phyloP scores from a whole-genome alignment of 1,139 yeast species.

The Saccharomycopsis crataegensis region DNA sequence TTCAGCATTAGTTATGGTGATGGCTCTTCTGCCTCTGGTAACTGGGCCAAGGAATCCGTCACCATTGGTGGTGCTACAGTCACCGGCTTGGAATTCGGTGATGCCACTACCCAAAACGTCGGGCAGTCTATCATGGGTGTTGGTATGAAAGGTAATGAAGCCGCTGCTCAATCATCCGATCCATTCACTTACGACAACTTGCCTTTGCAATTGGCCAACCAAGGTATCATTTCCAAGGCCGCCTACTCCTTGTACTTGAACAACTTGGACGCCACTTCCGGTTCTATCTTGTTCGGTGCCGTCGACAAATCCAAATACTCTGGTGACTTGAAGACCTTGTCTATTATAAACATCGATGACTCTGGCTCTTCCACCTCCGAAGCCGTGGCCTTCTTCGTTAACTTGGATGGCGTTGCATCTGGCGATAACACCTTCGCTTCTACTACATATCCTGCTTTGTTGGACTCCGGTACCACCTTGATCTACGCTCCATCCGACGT shows the following conservation, averaged over 20 bases:
- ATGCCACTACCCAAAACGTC: slow-evolving; percentile 18
- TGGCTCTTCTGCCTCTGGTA: slow-evolving; percentile 1
- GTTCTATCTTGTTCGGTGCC: too few species aligned
- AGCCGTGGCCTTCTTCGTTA: slow-evolving; percentile 17
- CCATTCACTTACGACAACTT: slow-evolving; percentile 31
- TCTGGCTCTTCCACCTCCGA: not conserved
- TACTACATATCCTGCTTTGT: slow-evolving; percentile 29
- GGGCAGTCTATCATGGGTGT: slow-evolving; percentile 32
- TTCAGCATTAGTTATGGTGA: not conserved
- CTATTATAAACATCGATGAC: too few species aligned
- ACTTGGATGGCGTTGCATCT: slow-evolving; percentile 12
- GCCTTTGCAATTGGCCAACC: slow-evolving; percentile 39
- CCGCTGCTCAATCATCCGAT: slow-evolving; percentile 19
- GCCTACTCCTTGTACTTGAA: too few species aligned
- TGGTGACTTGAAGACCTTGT: too few species aligned
- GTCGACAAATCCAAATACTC: too few species aligned
- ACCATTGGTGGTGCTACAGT: not conserved
- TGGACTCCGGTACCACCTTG: slow-evolving; percentile 34
- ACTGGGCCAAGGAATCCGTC: slow-evolving; percentile 1
- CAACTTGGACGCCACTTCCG: too few species aligned
- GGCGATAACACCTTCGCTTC: slow-evolving; percentile 5
- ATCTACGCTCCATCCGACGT: slow-evolving; percentile 18
- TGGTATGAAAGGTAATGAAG: slow-evolving; percentile 31
- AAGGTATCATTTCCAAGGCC: slow-evolving; percentile 39
- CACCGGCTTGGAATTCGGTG: slow-evolving; percentile 7